phyloP scores from a whole-genome alignment of 169 alveolate species.

The Eimeria mitis region DNA sequence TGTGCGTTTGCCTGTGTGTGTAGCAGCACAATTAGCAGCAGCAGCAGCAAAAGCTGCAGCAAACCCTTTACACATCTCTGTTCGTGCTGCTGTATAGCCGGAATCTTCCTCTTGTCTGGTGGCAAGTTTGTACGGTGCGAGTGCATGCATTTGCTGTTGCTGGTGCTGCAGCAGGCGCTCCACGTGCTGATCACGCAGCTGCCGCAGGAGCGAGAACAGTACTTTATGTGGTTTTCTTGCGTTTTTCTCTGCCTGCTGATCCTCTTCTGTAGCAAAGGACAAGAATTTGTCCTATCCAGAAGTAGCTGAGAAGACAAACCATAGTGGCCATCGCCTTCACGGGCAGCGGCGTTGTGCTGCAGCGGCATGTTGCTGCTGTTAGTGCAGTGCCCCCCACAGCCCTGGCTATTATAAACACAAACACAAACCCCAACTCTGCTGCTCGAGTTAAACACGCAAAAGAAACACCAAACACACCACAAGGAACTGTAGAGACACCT shows the following conservation, averaged over 20 bases:
- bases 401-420: constrained; percentile 23
- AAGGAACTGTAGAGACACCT: neutral
- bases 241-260: constrained; percentile 24
- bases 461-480: neutral
- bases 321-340: neutral
- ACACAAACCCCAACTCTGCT: constrained; percentile 41
- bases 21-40: neutral
- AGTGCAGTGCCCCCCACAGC: constrained; percentile 57
- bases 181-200: neutral
- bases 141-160: neutral
- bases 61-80: neutral
- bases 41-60: neutral
- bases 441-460: neutral
- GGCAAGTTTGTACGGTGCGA: neutral
- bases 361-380: neutral
- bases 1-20: no score
- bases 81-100: neutral
- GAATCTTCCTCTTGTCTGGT: neutral
- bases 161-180: neutral
- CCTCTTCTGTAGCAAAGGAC: neutral
- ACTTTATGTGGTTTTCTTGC: neutral
- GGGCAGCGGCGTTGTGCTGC: constrained; percentile 45
- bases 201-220: neutral
- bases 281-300: constrained; percentile 42
- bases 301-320: constrained; percentile 55